A percentile compares a stretch with the other conserved stretches of the same genome.
phyloP scores from a whole-genome alignment of 2,329 filamentous ascomycete genomes.

The Exophiala sideris region DNA sequence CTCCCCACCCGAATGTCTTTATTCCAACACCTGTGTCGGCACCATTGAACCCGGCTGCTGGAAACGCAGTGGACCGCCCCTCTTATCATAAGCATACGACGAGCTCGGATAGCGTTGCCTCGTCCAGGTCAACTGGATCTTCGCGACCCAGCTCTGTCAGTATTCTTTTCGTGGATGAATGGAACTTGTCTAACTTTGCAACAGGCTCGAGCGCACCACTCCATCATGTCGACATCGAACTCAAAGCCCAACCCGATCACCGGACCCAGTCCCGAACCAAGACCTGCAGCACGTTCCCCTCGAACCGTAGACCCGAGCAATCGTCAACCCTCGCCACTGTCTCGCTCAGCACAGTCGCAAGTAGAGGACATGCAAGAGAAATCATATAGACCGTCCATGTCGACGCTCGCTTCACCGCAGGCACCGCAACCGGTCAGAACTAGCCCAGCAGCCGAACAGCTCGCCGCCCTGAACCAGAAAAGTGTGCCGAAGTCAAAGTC shows the following conservation, averaged over 20 bases:
- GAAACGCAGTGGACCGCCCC: conserved; percentile 19
- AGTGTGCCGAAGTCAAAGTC: conserved; percentile 81
- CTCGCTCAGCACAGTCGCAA: conserved; percentile 65
- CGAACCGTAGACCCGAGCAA: conserved; percentile 19
- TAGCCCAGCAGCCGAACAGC: conserved; percentile 76
- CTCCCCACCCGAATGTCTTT: conserved; percentile 34
- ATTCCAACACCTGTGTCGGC: conserved; percentile 28
- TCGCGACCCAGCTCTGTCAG: conserved; percentile 67
- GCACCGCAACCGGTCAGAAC: background rate
- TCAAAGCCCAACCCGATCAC: background rate
- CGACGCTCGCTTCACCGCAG: conserved; percentile 27
- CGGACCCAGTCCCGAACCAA: conserved; percentile 8
- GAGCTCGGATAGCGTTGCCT: conserved; percentile 63
- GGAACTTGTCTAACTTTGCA: conserved; percentile 12
- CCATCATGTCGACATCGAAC: background rate
- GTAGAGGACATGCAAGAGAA: conserved; percentile 42
- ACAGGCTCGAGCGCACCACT: conserved; percentile 13
- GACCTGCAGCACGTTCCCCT: conserved; percentile 7
- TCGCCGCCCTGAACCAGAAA: conserved; percentile 83
- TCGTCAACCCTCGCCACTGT: conserved; percentile 65
- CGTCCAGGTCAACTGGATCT: conserved; percentile 40
- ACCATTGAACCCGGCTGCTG: background rate
- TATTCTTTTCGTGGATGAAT: conserved; percentile 29
- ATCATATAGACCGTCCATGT: background rate
- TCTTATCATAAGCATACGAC: conserved; percentile 49